Evolutionary conservation across 305 asterid species (phyloP).

Genomic region (Coffea humblotiana): DNA sequence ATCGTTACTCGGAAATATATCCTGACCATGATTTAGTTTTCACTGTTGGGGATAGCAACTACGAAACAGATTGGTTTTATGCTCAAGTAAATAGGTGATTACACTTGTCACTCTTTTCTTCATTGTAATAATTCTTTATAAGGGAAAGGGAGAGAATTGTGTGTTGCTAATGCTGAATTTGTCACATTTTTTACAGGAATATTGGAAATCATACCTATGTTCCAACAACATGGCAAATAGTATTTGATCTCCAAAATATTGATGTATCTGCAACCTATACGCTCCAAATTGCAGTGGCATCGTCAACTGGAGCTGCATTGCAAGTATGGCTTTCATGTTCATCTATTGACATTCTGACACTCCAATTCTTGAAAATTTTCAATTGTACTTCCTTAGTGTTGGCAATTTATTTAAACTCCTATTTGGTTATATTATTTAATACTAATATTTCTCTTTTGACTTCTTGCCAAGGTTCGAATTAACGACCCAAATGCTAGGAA

Average conservation of each 20-base stretch:
- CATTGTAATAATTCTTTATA: not conserved
- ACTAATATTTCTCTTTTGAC: not conserved
- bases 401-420: not conserved
- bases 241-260: conserved; percentile 45
- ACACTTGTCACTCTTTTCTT: not conserved
- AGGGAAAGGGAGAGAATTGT: no score
- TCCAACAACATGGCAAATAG: conserved; percentile 75
- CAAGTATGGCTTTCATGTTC: conserved; percentile 40
- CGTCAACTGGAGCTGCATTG: conserved; percentile 73
- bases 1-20: conserved; percentile 70
- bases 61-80: conserved; percentile 70
- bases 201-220: conserved; percentile 51
- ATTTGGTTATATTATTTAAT: no score
- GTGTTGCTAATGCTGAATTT: not conserved
- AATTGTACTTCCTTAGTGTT: not conserved
- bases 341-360: not conserved
- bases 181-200: conserved; percentile 34
- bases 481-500: conserved; percentile 27
- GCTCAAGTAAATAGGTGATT: conserved; percentile 77
- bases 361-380: no score
- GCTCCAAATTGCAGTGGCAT: conserved; percentile 71
- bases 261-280: conserved; percentile 46
- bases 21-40: conserved; percentile 61
- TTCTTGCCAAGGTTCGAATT: conserved; percentile 41
- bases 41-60: conserved; percentile 42